Percentiles rank a stretch among this genome's conserved stretches.
Evolutionary conservation across 305 asterid species (phyloP).

Genomic region (Plantago coronopus): DNA sequence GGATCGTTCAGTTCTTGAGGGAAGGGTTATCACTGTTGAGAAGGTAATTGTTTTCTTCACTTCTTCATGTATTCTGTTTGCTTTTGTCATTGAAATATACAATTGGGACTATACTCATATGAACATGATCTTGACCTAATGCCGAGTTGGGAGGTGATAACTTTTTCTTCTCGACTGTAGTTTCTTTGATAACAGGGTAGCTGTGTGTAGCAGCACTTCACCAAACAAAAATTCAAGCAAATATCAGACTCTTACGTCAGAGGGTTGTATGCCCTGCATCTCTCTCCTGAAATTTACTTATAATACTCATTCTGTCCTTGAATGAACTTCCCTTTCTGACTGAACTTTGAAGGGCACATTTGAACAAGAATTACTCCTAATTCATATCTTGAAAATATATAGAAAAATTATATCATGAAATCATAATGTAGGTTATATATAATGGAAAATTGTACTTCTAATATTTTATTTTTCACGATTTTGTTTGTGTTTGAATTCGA

Average conservation of each 20-base stretch:
- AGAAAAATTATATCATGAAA: too few species aligned
- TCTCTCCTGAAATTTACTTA: slow-evolving; percentile 22
- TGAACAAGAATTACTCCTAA: too few species aligned
- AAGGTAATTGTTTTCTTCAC: slow-evolving; percentile 43
- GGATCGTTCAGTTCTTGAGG: slow-evolving; percentile 77
- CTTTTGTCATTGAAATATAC: neutral
- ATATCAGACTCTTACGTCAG: slow-evolving; percentile 51
- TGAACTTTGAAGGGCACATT: too few species aligned
- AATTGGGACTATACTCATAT: neutral
- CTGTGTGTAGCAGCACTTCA: slow-evolving; percentile 98
- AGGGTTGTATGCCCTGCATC: slow-evolving; percentile 96
- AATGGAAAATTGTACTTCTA: too few species aligned
- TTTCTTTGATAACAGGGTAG: slow-evolving; percentile 74
- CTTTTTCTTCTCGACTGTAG: slow-evolving; percentile 46
- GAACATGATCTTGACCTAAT: neutral
- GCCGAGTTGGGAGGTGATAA: slow-evolving; percentile 31
- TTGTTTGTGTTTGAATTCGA: too few species aligned
- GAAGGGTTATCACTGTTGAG: slow-evolving; percentile 86
- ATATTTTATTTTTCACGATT: too few species aligned
- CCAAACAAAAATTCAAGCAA: slow-evolving; percentile 84
- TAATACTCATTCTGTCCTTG: too few species aligned
- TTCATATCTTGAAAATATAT: too few species aligned
- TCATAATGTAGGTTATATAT: too few species aligned
- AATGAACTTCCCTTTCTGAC: too few species aligned
- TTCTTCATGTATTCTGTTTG: neutral